Evolutionary conservation across 108 stramenopile species (phyloP), one percentile per base, ranked within the genome.

Genomic region (Epipyxis sp.): DNA sequence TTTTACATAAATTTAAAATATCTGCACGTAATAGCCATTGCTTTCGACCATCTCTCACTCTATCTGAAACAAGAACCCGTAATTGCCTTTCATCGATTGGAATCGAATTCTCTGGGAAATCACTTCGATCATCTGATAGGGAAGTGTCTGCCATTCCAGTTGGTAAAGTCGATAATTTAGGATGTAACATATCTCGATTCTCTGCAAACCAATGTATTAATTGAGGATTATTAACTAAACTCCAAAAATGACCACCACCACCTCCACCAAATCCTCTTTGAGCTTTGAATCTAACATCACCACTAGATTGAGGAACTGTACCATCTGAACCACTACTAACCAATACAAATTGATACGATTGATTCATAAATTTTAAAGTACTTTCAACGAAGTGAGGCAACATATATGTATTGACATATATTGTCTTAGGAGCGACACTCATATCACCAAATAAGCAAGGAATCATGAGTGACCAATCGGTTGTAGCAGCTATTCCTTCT

Each of bases 111-210:
- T 57, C 54, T 25, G 54, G 54, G 25, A 57, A 20, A 57, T 57
- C 54, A 16, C 25, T 57, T n/a, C n/a, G n/a, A n/a, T n/a, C n/a
- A n/a, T n/a, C n/a, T n/a, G n/a, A n/a, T 25, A 57, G 25, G 20
- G 25, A 57, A 16, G 54, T 25, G 25, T 57, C 54, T 25, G 54
- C 20, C 54, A 57, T 57, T 16, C 20, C 54, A 16, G 54, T 57
- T 25, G 54, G 54, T 25, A 57, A 57, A 16, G 54, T 57, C 20
- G 54, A 57, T 25, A 57, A 57, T 25, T 57, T 57, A 25, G 54
- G 54, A 57, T 57, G 54, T 25, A 57, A 57, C 54, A 57, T 16
- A 57, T 57, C 54, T 16, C 54, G 54, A 57, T 57, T 57, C 54
- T 57, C 54, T 16, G 54, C 54, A 57, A 57, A 57, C 54, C 54